Evolutionary conservation across 106 monocot genomes (phyloP), one percentile per base, ranked within the genome.

Genomic region (Platanthera guangdongensis): DNA sequence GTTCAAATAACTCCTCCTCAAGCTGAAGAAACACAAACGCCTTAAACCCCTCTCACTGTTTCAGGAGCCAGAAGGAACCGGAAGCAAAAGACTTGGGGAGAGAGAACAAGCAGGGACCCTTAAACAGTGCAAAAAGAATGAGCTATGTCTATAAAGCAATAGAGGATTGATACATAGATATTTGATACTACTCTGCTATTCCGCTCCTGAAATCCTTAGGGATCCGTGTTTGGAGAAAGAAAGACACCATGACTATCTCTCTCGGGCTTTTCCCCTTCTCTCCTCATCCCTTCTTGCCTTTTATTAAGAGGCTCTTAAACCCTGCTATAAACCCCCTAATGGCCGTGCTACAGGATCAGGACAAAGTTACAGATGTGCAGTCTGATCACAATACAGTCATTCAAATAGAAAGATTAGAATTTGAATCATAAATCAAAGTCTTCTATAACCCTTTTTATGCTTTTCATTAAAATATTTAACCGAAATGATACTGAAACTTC

Each of bases 211-310:
- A 85, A 83, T 85, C 81, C 86, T 84, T 97, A 74, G 96, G 96
- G 96, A 97, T 97, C 93, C 90, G 95, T 92, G 96, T 86, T 84
- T 63, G 78, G 83, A 84, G 87, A 87, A 84, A 95, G 84, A 87
- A 86, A 95, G 86, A 89, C 78, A 89, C 78, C 79, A 80, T 65
- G 71, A 64, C 86, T 84, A 76, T 78, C 39, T 25, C 78, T 78
- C 39, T 39, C 78, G 76, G 45, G 49, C 76, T 79, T 82, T 69
- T 82, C 77, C 82, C 82, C 78, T 15, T 60, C 64, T 83, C 51
- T 72, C 67, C 69, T 73, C 18, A 53, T 67, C 68, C 21, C 50
- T 71, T 75, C 48, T 14, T 70, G 70, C 70, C n/a, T 70, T 68
- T 65, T 70, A 64, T 57, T 50, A 77, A 75, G 74, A 75, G 74